phyloP scores from a whole-genome alignment of 2,329 filamentous ascomycete genomes.

The Cytospora leucostoma region DNA sequence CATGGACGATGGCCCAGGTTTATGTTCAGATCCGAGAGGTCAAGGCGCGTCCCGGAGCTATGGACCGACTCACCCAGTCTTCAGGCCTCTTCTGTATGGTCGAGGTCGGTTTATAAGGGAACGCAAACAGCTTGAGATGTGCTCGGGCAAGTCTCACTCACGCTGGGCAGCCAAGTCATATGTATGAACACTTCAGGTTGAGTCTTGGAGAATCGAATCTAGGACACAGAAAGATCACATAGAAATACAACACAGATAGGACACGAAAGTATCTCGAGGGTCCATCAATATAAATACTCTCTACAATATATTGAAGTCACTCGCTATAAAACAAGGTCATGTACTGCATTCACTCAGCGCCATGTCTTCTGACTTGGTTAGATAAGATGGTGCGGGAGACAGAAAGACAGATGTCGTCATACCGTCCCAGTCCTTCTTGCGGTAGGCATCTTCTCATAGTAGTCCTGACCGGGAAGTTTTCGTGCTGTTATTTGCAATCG shows the following conservation, averaged over 20 bases:
- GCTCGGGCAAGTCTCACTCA: conserved; percentile 1
- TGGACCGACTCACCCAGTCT: background rate
- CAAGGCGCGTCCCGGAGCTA: background rate
- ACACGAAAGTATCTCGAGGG: conserved; percentile 13
- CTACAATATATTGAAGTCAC: conserved; percentile 14
- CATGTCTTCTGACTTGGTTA: conserved; percentile 33
- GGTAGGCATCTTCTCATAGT: conserved; percentile 7
- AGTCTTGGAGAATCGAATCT: conserved; percentile 11
- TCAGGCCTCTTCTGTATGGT: background rate
- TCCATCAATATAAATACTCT: conserved; percentile 23
- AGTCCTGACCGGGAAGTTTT: conserved; percentile 30
- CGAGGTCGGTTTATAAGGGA: background rate
- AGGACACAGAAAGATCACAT: background rate
- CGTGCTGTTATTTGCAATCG: conserved; percentile 11
- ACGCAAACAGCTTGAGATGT: conserved; percentile 9
- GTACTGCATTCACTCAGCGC: conserved; percentile 17
- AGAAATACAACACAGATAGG: background rate
- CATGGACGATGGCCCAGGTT: background rate
- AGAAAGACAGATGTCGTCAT: conserved; percentile 24
- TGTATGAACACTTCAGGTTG: conserved; percentile 16
- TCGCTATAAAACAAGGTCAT: conserved; percentile 22
- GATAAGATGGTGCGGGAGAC: conserved; percentile 34
- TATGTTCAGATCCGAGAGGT: background rate
- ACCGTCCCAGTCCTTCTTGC: conserved; percentile 15
- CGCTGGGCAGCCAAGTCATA: background rate